Conservation (phyloP, 2,329 filamentous ascomycete species). For the Fusarium sp. region DNA sequence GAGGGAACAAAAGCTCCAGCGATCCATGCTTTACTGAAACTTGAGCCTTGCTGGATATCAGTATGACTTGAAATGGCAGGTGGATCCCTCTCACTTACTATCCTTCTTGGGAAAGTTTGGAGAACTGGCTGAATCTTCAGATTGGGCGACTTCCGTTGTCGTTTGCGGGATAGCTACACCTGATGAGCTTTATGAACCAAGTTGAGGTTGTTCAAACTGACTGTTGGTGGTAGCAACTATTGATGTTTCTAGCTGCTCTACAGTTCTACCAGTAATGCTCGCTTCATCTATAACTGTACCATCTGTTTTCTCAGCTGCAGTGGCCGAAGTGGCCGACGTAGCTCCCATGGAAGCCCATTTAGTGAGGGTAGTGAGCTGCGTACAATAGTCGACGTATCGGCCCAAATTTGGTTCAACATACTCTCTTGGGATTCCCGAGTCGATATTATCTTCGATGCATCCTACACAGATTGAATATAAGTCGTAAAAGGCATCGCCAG, state of each 20-base stretch:
- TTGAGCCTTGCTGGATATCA: neutral
- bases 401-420: neutral
- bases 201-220: neutral
- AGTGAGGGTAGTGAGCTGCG: neutral
- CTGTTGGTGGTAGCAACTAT: neutral
- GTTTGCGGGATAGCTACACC: neutral
- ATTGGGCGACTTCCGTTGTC: neutral
- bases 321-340: neutral
- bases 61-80: neutral
- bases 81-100: rapidly evolving
- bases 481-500: neutral
- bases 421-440: neutral
- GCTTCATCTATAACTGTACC: rapidly evolving
- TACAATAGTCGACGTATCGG: neutral
- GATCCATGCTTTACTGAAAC: neutral
- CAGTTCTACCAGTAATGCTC: neutral
- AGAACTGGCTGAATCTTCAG: rapidly evolving
- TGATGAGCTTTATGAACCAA: neutral
- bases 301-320: rapidly evolving
- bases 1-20: neutral
- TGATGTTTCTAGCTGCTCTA: neutral
- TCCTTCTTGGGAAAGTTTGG: rapidly evolving
- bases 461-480: neutral
- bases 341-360: neutral
- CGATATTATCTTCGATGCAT: neutral